Evolutionary conservation across 345 rosid species (phyloP), one percentile per base, ranked within the genome.

Genomic region (Stellera chamaejasme): DNA sequence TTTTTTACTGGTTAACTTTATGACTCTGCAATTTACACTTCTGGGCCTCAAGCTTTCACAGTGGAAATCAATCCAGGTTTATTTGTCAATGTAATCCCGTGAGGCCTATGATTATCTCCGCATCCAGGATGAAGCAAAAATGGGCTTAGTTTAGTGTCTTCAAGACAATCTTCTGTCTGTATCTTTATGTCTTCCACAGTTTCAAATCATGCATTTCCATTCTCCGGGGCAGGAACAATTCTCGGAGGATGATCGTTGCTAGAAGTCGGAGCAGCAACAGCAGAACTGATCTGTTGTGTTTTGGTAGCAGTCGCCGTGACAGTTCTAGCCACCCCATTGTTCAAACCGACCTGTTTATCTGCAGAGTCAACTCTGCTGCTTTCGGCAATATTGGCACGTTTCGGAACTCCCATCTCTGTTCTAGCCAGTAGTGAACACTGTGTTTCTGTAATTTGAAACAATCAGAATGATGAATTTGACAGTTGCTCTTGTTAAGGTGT

Each of bases 401-500:
- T 75, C 36, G 61, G 77, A 73, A 57, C 63, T 49, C 81, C 86
- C 63, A 63, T 15, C 54, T 87, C 92, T 47, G 71, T 66, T 77
- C 93, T 82, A 27, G 85, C 88, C 26, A 79, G 64, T 12, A 85
- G 73, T 52, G 81, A 87, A 73, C 77, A 87, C 51, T 80, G 75
- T 13, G 82, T 77, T 78, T 94, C 97, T 90, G 85, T 63, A 61
- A 65, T 48, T 43, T 13, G 14, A 68, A 71, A 26, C 53, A 42
- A 58, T 46, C 62, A 27, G 43, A 43, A 9, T 42, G 3, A 28
- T 74, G 36, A 69, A 51, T 64, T 19, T 50, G n/a, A 46, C 48
- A 50, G 47, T 28, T 62, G 27, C 48, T 15, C 13, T 43, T 15
- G 10, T 3, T 4, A 32, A 32, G 9, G 0, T 4, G 39, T 8